Percentiles rank a stretch among this genome's conserved stretches.
Conservation (phyloP, 176 grass and related monocot genomes). For the Pharus latifolius region DNA sequence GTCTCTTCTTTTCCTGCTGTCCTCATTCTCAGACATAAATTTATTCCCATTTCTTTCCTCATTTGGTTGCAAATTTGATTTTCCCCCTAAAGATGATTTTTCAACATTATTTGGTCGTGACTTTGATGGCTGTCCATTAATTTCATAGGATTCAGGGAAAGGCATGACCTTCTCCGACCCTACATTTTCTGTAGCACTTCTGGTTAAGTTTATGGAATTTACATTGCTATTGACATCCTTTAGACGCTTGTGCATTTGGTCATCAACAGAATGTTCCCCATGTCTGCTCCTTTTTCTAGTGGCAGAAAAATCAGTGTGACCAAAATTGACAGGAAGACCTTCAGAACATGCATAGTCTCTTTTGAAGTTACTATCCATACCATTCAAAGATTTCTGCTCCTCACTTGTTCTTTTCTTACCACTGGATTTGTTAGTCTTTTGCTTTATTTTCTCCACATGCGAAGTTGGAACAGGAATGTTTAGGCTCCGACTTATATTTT, state of each 20-base stretch:
- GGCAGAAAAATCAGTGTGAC: constrained; percentile 31
- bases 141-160: constrained; percentile 40
- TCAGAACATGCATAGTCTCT: constrained; percentile 25
- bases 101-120: constrained; percentile 37
- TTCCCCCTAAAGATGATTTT: constrained; percentile 39
- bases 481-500: constrained; percentile 35
- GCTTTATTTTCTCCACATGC: constrained; percentile 32
- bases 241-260: constrained; percentile 35
- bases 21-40: constrained; percentile 34
- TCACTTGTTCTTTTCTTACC: constrained; percentile 39
- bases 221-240: constrained; percentile 32
- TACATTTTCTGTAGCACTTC: constrained; percentile 24
- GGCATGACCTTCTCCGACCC: constrained; percentile 3
- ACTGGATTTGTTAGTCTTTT: constrained; percentile 35
- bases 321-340: constrained; percentile 21
- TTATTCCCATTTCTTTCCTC: constrained; percentile 50
- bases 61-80: constrained; percentile 40
- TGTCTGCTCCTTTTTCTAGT: constrained; percentile 30
- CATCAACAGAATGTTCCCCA: constrained; percentile 29
- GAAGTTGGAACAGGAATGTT: constrained; percentile 17
- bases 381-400: constrained; percentile 36
- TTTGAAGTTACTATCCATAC: constrained; percentile 29
- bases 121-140: constrained; percentile 28
- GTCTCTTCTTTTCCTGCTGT: constrained; percentile 37
- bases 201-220: constrained; percentile 29